phyloP scores from a whole-genome alignment of 805 yeast species.

The Zygosaccharomyces pseudorouxii region DNA sequence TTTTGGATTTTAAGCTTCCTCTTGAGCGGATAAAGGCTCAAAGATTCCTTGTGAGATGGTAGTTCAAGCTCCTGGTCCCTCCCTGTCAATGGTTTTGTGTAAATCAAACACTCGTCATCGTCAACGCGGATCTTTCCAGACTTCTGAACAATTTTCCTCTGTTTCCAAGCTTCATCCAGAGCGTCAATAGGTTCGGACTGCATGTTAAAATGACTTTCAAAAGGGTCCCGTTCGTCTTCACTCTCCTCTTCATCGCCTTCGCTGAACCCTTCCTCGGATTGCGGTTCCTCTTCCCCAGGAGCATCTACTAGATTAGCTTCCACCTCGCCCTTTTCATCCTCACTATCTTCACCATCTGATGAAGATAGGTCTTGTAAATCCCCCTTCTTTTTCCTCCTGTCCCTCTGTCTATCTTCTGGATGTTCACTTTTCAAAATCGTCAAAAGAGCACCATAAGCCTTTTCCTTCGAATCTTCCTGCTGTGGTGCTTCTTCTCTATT shows the following conservation, averaged over 20 bases:
- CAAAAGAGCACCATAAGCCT: slow-evolving; percentile 63
- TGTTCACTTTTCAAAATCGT: slow-evolving; percentile 54
- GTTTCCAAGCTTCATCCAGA: slow-evolving; percentile 34
- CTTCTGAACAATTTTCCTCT: slow-evolving; percentile 29
- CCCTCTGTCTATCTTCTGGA: slow-evolving; percentile 21
- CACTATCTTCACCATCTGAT: slow-evolving; percentile 27
- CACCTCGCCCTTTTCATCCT: slow-evolving; percentile 24
- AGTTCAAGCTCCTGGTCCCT: slow-evolving; percentile 18
- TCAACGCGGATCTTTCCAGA: slow-evolving; percentile 18
- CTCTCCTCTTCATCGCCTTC: slow-evolving; percentile 35
- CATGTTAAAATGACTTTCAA: slow-evolving; percentile 67
- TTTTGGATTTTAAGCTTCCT: slow-evolving; percentile 37
- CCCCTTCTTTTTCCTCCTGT: slow-evolving; percentile 11
- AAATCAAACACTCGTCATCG: slow-evolving; percentile 22
- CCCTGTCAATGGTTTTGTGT: slow-evolving; percentile 28
- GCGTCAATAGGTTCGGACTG: slow-evolving; percentile 39
- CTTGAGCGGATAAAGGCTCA: slow-evolving; percentile 43
- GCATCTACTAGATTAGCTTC: slow-evolving; percentile 22
- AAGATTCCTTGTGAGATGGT: slow-evolving; percentile 21
- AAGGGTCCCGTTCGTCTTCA: slow-evolving; percentile 58
- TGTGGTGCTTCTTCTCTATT: slow-evolving; percentile 15
- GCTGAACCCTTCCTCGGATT: slow-evolving; percentile 32
- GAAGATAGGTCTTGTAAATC: slow-evolving; percentile 10
- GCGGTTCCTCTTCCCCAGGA: slow-evolving; percentile 13
- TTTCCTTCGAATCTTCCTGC: slow-evolving; percentile 34